Evolutionary conservation across 2,329 filamentous ascomycete genomes (phyloP), one percentile per base, ranked within the genome.

Genomic region (Neonectria sp.): DNA sequence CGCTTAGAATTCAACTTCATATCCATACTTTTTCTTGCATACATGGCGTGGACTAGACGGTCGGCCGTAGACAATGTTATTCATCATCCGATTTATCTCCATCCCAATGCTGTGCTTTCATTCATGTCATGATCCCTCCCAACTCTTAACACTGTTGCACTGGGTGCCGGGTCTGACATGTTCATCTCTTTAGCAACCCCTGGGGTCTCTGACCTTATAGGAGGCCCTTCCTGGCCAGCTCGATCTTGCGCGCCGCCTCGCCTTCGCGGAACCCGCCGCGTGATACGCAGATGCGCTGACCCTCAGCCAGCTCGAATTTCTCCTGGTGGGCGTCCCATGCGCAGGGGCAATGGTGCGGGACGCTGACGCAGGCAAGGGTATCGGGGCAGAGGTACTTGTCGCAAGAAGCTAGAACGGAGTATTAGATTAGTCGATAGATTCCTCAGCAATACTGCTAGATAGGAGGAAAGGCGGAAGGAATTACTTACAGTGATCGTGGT

Each of bases 281-380:
- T 51, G 90, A 93, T 1, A 92, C 85, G 76, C 93, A 96, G 53
- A 95, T 84, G 46, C 92, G 88, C 72, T 90, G 89, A 0, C 93
- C 93, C 4, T 95, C 92, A 6, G 86, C 89, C 33, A 91, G 76
- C 80, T 93, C 93, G 70, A 94, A 89, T 78, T 96, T 96, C 72
- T 95, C 93, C 77, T 95, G 91, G 68, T 92, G 85, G 9, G 85
- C 82, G 1, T 92, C 91, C 84, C 92, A 97, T 2, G 94, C 87
- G 83, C 96, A 99, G 31, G 96, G 96, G 82, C 96, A 99, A 82
- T 99, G 96, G 80, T 98, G 95, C 2, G 96, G 95, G 83, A 97
- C 96, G 79, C 97, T 92, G 7, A 99, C 96, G 84, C 96, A 99
- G 40, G 95, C 93, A 67, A 99, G 89, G 0, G 96, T 98, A 71